Evolutionary conservation across 169 alveolate species (phyloP), one percentile per base, ranked within the genome.

Genomic region (Plasmodium coatneyi): DNA sequence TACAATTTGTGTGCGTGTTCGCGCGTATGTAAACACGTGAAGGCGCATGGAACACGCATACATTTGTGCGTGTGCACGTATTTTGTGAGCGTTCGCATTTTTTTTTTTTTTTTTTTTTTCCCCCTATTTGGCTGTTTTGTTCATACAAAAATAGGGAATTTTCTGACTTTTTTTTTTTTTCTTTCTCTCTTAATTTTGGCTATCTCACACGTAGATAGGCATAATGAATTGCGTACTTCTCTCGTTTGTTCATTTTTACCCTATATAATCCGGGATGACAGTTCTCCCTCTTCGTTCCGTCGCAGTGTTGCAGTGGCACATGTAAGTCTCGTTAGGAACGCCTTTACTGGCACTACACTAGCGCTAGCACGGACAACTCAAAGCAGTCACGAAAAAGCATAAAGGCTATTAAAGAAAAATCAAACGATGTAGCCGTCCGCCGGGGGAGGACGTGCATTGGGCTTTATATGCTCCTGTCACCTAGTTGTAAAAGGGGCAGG

Each of bases 61-160:
- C 71, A 28, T 56, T 60, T 3, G 72, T 60, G 66, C 19, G 39
- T 28, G 66, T 54, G 74, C 32, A 6, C 74, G 39, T 81, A 81
- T 81, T n/a, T 52, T 81, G 60, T 54, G 34, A 49, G 74, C 39
- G 70, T 32, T 22, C 43, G 72, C 1, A 30, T n/a, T 30, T 72
- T 72, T 32, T 72, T 72, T 72, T 72, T 71, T 71, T 32, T 32
- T 32, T 32, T 32, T 32, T 32, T 71, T 71, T 71, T 71, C 28
- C 30, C 7, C 54, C 82, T 30, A 14, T 19, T 80, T 80, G 60
- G 56, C 56, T 80, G 86, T 39, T 80, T 80, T 80, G 86, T 80
- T 80, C 49, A 80, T 80, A 80, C 49, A 80, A 19, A 80, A 80
- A 76, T 16, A 25, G 25, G 46, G 22, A 36, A 49, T 16, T 16